Evolutionary conservation across 208 protist species (phyloP).

Genomic region (Leishmania mexicana): DNA sequence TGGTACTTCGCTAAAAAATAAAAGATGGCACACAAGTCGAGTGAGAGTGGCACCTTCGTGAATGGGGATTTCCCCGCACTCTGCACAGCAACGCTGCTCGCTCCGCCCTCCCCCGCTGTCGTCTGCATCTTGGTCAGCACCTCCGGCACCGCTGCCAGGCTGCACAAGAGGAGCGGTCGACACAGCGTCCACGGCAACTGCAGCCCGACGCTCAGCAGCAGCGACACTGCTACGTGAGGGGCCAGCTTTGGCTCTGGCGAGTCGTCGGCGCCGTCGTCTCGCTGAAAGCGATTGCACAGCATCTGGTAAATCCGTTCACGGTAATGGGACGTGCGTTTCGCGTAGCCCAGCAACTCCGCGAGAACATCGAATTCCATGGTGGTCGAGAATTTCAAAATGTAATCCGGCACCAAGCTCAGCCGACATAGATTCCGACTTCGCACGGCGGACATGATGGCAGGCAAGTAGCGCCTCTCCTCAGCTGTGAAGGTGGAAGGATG

Average conservation of each 20-base stretch:
- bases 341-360: not conserved
- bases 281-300: not conserved
- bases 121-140: slow-evolving; percentile 12
- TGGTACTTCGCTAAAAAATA: slow-evolving; percentile 3
- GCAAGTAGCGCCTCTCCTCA: slow-evolving; percentile 26
- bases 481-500: slow-evolving; percentile 18
- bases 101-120: not conserved
- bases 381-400: slow-evolving; percentile 15
- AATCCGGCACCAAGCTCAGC: slow-evolving; percentile 10
- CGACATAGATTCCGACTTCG: not conserved
- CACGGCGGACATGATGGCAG: slow-evolving; percentile 20
- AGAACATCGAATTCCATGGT: slow-evolving; percentile 11
- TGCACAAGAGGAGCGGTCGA: slow-evolving; percentile 4
- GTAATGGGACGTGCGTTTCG: not conserved
- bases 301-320: not conserved
- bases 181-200: slow-evolving; percentile 6
- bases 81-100: not conserved
- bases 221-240: not conserved
- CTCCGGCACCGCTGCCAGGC: not conserved
- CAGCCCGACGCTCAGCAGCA: slow-evolving; percentile 7
- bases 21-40: slow-evolving; percentile 12
- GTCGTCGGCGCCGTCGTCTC: not conserved
- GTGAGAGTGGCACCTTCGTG: slow-evolving; percentile 9
- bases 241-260: not conserved
- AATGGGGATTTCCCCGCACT: not conserved